Evolutionary conservation across 2,329 filamentous ascomycete species (phyloP).

Genomic region (Podosphaera xanthii): DNA sequence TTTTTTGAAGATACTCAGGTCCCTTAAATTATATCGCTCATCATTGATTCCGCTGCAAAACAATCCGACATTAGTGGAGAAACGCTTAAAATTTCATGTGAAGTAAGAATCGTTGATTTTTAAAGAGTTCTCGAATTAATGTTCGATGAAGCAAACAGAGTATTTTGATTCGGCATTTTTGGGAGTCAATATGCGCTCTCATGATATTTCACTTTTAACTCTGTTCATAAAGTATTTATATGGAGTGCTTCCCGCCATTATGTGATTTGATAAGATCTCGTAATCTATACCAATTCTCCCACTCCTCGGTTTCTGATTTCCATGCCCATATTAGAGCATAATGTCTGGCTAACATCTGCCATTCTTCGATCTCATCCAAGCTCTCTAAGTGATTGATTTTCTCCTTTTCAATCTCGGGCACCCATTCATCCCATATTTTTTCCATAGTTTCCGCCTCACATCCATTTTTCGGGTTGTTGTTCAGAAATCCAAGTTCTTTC

Average conservation of each 20-base stretch:
- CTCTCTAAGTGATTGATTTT: conserved; percentile 63
- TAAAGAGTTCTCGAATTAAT: too few relatives aligned
- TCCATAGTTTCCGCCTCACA: conserved; percentile 36
- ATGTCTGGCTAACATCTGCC: conserved; percentile 65
- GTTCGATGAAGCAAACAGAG: too few relatives aligned
- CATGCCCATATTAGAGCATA: conserved; percentile 84
- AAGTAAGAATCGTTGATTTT: too few relatives aligned
- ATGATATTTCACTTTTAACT: too few relatives aligned
- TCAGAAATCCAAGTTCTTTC: conserved; percentile 37
- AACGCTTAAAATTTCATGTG: too few relatives aligned
- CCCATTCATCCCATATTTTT: conserved; percentile 60
- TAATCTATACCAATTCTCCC: conserved; percentile 4
- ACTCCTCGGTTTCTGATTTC: conserved; percentile 17
- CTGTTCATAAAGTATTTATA: too few relatives aligned
- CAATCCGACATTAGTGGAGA: too few relatives aligned
- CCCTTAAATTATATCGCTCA: too few relatives aligned
- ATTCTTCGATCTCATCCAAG: conserved; percentile 88
- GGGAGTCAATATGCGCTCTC: too few relatives aligned
- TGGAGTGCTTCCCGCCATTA: background rate
- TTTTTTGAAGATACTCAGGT: too few relatives aligned
- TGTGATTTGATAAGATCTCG: background rate
- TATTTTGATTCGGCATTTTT: too few relatives aligned
- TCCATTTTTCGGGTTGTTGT: conserved; percentile 17
- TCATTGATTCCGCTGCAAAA: too few relatives aligned
- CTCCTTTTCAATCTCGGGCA: conserved; percentile 47